Conservation (phyloP, 2,329 filamentous ascomycete genomes). For the Xylariaceae sp. region DNA sequence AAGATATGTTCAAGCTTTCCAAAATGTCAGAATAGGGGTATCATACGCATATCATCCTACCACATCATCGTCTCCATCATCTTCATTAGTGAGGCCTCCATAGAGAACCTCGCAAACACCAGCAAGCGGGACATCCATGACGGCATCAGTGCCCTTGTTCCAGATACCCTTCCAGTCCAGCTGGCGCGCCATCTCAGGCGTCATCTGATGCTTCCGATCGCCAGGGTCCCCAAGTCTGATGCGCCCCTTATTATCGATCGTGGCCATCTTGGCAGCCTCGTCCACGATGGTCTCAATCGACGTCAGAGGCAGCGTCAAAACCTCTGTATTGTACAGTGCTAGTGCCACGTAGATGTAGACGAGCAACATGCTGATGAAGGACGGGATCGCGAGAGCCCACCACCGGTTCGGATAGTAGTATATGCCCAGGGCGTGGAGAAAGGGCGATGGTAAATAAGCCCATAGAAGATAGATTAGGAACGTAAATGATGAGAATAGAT, state of each 20-base stretch:
- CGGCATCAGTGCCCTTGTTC: slow-evolving; percentile 90
- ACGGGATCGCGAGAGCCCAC: slow-evolving; percentile 92
- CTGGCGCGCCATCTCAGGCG: slow-evolving; percentile 29
- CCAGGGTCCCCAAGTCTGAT: slow-evolving; percentile 35
- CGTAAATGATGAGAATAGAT: slow-evolving; percentile 77
- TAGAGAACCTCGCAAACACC: slow-evolving; percentile 95
- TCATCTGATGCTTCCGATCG: slow-evolving; percentile 36
- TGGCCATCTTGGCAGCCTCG: slow-evolving; percentile 78
- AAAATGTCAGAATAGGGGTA: slow-evolving; percentile 5
- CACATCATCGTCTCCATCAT: slow-evolving; percentile 15
- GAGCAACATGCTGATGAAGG: slow-evolving; percentile 81
- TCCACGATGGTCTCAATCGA: slow-evolving; percentile 89
- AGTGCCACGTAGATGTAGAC: slow-evolving; percentile 93
- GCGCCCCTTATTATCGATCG: slow-evolving; percentile 66
- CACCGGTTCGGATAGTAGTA: slow-evolving; percentile 96
- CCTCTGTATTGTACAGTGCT: slow-evolving; percentile 82
- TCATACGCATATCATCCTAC: slow-evolving; percentile 9
- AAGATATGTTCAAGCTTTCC: too few relatives aligned
- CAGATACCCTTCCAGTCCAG: slow-evolving; percentile 76
- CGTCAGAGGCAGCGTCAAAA: slow-evolving; percentile 73
- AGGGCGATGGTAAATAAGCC: slow-evolving; percentile 87
- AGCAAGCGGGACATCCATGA: slow-evolving; percentile 92
- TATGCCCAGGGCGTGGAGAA: slow-evolving; percentile 88
- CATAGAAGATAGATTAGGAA: slow-evolving; percentile 72
- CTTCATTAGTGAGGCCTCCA: slow-evolving; percentile 44